phyloP scores from a whole-genome alignment of 78 protist genomes.

The Dictyostelium firmibasis region DNA sequence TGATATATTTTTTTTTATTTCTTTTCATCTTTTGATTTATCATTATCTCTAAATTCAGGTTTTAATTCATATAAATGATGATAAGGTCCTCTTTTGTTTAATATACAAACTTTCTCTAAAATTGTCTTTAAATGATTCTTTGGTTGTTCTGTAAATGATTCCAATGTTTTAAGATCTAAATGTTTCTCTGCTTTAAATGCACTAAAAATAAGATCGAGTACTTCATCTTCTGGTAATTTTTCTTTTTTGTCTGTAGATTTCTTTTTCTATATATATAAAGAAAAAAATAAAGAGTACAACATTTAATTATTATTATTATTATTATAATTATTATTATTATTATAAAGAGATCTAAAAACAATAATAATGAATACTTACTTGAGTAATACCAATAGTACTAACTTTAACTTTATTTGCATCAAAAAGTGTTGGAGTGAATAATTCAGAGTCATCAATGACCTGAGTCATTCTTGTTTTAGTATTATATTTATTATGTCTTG shows the following conservation, averaged over 20 bases:
- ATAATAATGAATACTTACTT: background rate
- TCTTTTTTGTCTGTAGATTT: slow-evolving; percentile 46
- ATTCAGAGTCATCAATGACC: background rate
- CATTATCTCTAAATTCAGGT: slow-evolving; percentile 24
- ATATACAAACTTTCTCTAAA: slow-evolving; percentile 31
- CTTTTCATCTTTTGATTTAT: background rate
- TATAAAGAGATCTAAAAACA: too few relatives aligned
- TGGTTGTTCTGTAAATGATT: slow-evolving; percentile 49
- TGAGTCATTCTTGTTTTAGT: slow-evolving; percentile 54
- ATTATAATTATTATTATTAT: background rate
- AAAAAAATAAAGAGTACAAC: background rate
- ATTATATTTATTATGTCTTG: slow-evolving; percentile 3
- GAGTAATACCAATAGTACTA: background rate
- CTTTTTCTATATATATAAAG: background rate
- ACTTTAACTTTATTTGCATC: background rate
- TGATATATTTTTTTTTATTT: background rate
- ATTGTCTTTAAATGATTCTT: slow-evolving; percentile 18
- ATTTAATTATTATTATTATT: background rate
- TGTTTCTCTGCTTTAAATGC: slow-evolving; percentile 39
- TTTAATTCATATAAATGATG: slow-evolving; percentile 45
- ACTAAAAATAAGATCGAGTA: slow-evolving; percentile 35
- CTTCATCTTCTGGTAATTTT: slow-evolving; percentile 53
- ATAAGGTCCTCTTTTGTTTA: slow-evolving; percentile 54
- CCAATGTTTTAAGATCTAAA: slow-evolving; percentile 17
- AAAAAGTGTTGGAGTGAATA: background rate